Evolutionary conservation across 306 rosid species (phyloP).

Genomic region (Cucurbita argyrosperma): DNA sequence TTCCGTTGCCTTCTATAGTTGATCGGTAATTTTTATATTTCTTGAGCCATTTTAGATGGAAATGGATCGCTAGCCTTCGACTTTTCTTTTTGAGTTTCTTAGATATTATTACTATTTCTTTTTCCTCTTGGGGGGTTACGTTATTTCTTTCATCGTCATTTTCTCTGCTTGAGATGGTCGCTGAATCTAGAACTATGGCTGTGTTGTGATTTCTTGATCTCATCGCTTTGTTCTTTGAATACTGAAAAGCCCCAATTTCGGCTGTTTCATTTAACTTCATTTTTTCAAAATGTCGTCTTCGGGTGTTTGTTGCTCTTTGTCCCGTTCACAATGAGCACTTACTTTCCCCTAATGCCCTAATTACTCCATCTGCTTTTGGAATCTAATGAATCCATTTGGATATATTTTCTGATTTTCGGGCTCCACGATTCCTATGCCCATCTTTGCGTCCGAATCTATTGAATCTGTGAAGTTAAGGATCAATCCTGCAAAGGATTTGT

Average conservation of each 20-base stretch:
- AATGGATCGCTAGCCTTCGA: slow-evolving; percentile 31
- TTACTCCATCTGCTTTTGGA: slow-evolving; percentile 23
- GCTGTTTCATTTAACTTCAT: not conserved
- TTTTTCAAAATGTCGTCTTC: slow-evolving; percentile 58
- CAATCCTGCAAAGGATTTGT: slow-evolving; percentile 57
- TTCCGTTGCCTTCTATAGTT: slow-evolving; percentile 4
- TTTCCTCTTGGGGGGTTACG: not conserved
- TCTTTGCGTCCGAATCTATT: slow-evolving; percentile 60
- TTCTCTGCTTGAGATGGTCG: slow-evolving; percentile 2
- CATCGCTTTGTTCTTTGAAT: not conserved
- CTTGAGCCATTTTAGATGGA: not conserved
- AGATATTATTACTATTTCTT: not conserved
- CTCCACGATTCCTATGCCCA: slow-evolving; percentile 48
- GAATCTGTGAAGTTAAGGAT: slow-evolving; percentile 75
- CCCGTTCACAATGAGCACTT: slow-evolving; percentile 39
- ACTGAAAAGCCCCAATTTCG: not conserved
- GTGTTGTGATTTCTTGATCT: slow-evolving; percentile 11
- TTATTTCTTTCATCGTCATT: not conserved
- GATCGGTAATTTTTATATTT: not conserved
- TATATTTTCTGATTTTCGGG: slow-evolving; percentile 46
- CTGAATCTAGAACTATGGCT: slow-evolving; percentile 15
- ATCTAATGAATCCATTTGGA: slow-evolving; percentile 36
- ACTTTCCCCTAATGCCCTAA: slow-evolving; percentile 17
- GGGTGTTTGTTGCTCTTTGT: slow-evolving; percentile 44
- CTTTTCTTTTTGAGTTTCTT: not conserved